A percentile compares a stretch with the other conserved stretches of the same genome.
phyloP scores from a whole-genome alignment of 345 rosid genomes.

The Heritiera fomes region DNA sequence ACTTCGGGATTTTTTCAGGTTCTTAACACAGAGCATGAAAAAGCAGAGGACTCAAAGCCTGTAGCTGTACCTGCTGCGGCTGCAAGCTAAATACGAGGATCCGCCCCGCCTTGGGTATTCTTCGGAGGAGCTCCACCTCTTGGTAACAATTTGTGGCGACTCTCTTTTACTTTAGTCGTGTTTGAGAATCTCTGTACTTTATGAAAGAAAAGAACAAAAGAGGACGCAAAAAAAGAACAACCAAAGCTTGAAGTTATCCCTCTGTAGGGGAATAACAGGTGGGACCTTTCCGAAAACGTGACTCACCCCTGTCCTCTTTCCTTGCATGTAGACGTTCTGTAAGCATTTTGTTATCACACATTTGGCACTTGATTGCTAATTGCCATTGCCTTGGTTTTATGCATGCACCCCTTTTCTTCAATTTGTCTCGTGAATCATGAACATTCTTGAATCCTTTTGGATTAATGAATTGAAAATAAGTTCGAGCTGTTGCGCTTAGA shows the following conservation, averaged over 20 bases:
- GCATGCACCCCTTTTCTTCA: neutral
- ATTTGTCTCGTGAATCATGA: neutral
- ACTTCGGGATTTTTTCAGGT: constrained; percentile 39
- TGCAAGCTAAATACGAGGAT: neutral
- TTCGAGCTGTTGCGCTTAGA: neutral
- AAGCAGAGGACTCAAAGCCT: too few relatives aligned
- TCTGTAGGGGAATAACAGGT: too few relatives aligned
- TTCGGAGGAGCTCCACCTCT: neutral
- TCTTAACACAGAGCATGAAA: neutral
- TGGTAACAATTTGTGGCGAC: neutral
- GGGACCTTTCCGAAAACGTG: neutral
- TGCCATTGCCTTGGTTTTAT: neutral
- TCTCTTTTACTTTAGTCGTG: neutral
- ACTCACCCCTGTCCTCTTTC: neutral
- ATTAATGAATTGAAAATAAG: neutral
- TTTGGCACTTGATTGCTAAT: neutral
- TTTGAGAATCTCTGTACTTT: neutral
- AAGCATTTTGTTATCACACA: neutral
- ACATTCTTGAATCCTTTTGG: neutral
- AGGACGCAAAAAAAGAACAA: neutral
- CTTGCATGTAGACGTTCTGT: neutral
- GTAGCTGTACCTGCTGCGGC: too few relatives aligned
- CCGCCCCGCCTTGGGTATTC: neutral
- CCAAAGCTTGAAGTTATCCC: too few relatives aligned
- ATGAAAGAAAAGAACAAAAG: neutral